A percentile compares a stretch with the other conserved stretches of the same genome.
Evolutionary conservation across 441 rosid genomes (phyloP).

Genomic region (Gossypium trilobum): DNA sequence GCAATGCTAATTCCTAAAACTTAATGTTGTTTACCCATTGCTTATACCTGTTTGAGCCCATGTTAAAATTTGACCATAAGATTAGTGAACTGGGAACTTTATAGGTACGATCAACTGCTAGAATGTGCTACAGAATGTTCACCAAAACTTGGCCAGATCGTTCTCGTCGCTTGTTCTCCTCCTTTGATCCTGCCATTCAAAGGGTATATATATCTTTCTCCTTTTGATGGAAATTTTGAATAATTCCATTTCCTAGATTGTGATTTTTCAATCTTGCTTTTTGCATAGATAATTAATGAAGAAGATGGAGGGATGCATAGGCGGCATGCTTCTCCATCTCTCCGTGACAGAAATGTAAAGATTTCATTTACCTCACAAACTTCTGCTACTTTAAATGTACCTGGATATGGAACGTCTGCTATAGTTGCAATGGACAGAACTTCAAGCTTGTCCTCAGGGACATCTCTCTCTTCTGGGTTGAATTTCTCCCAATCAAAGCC

Average conservation of each 20-base stretch:
- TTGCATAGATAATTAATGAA: conserved; percentile 72
- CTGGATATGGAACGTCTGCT: conserved; percentile 94
- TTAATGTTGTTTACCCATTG: not conserved
- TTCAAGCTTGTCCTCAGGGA: conserved; percentile 64
- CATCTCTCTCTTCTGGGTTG: conserved; percentile 70
- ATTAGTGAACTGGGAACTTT: conserved; percentile 20
- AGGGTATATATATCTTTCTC: conserved; percentile 47
- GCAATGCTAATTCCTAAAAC: not conserved
- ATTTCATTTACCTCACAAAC: conserved; percentile 46
- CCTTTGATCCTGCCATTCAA: conserved; percentile 90
- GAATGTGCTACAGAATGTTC: conserved; percentile 98
- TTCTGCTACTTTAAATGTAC: conserved; percentile 41
- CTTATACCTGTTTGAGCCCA: not conserved
- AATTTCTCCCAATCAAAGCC: conserved; percentile 67
- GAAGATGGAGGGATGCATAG: conserved; percentile 94
- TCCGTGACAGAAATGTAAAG: conserved; percentile 76
- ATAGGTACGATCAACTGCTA: conserved; percentile 92
- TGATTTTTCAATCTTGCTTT: conserved; percentile 12
- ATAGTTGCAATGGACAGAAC: conserved; percentile 92
- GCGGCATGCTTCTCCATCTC: conserved; percentile 92
- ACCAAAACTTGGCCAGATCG: conserved; percentile 98
- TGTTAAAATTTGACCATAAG: conserved; percentile 1
- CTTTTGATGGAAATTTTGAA: not conserved
- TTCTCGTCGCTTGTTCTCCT: conserved; percentile 75
- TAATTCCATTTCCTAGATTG: conserved; percentile 7